Evolutionary conservation across 768 basidiomycete species (phyloP).

Genomic region (Tricholoma sp.): DNA sequence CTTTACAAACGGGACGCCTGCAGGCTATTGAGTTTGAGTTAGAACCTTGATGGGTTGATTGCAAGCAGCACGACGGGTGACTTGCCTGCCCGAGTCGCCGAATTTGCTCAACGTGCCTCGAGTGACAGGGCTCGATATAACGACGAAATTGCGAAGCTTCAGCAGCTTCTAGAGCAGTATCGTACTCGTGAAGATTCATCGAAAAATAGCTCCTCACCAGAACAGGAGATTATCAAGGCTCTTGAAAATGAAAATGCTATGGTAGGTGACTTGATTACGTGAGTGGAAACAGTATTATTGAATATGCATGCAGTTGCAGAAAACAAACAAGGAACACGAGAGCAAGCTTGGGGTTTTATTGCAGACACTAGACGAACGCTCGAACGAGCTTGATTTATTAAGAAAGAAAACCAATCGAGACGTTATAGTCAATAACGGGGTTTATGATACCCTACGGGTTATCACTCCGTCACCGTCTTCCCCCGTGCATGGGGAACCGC

Average conservation of each 20-base stretch:
- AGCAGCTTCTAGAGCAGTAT: constrained; percentile 39
- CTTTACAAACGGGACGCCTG: not conserved
- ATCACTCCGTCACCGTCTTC: constrained; percentile 18
- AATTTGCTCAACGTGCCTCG: constrained; percentile 42
- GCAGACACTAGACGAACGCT: constrained; percentile 27
- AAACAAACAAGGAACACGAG: constrained; percentile 22
- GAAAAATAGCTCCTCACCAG: not conserved
- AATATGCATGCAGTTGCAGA: constrained; percentile 18
- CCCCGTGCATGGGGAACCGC: constrained; percentile 5
- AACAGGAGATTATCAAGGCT: constrained; percentile 13
- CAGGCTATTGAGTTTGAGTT: constrained; percentile 2
- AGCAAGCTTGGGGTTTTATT: constrained; percentile 23
- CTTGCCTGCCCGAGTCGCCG: constrained; percentile 40
- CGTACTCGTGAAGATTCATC: constrained; percentile 11
- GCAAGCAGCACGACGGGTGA: constrained; percentile 36
- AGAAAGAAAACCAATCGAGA: constrained; percentile 63
- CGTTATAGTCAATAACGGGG: constrained; percentile 38
- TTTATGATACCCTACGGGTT: constrained; percentile 18
- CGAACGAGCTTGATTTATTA: constrained; percentile 48
- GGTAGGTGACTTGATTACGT: constrained; percentile 12
- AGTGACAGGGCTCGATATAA: constrained; percentile 47
- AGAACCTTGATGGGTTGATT: constrained; percentile 67
- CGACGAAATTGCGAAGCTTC: constrained; percentile 53
- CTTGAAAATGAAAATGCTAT: constrained; percentile 14
- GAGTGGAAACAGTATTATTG: not conserved